Evolutionary conservation across 2,329 filamentous ascomycete genomes (phyloP).

Genomic region (Trichoderma sp.): DNA sequence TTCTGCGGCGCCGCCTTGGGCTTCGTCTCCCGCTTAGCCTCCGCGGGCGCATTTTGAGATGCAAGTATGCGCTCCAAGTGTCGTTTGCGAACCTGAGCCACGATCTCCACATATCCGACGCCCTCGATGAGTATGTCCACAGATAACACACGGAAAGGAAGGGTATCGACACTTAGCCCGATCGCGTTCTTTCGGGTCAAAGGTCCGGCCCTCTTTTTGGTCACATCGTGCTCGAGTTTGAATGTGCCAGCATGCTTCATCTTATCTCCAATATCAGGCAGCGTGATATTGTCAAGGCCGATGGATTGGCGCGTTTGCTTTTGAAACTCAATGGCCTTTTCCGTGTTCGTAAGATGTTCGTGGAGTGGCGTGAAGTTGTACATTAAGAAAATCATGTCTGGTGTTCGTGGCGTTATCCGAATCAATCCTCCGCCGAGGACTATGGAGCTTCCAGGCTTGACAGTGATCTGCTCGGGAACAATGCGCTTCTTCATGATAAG

Average conservation of each 20-base stretch:
- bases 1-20: background rate
- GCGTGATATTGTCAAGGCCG: conserved; percentile 65
- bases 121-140: conserved; percentile 90
- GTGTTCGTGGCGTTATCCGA: conserved; percentile 74
- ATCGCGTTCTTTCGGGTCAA: conserved; percentile 66
- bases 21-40: conserved; percentile 28
- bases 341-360: conserved; percentile 75
- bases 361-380: conserved; percentile 84
- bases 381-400: conserved; percentile 70
- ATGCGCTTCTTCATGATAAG: conserved; percentile 81
- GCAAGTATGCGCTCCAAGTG: conserved; percentile 40
- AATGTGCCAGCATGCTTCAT: conserved; percentile 76
- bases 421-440: conserved; percentile 80
- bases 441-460: conserved; percentile 79
- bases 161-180: conserved; percentile 64
- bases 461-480: conserved; percentile 70
- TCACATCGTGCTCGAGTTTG: conserved; percentile 79
- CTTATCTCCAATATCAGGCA: conserved; percentile 58
- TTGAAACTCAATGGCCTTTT: conserved; percentile 78
- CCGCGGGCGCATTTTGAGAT: conserved; percentile 30
- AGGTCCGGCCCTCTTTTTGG: conserved; percentile 74
- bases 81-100: conserved; percentile 73
- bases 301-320: conserved; percentile 60
- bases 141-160: conserved; percentile 80
- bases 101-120: conserved; percentile 89